Evolutionary conservation across 2,329 filamentous ascomycete genomes (phyloP).

Genomic region (Didymella arachidicola): DNA sequence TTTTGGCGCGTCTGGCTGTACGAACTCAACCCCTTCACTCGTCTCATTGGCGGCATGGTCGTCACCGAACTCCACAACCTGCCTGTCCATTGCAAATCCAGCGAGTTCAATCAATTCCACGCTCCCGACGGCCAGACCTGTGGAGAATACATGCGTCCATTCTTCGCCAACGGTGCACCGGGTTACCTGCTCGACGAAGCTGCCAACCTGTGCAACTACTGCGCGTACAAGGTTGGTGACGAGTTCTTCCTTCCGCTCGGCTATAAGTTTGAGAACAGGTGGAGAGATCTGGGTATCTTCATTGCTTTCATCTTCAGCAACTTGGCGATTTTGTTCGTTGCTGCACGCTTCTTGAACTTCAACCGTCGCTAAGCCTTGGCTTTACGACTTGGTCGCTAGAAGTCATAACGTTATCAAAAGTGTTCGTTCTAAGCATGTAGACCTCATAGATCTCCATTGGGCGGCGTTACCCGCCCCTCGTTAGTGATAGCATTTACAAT

Average conservation of each 20-base stretch:
- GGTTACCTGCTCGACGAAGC: constrained; percentile 75
- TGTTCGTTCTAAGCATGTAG: constrained; percentile 11
- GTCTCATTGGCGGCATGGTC: constrained; percentile 80
- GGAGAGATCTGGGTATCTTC: constrained; percentile 85
- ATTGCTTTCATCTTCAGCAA: constrained; percentile 80
- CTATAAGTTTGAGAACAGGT: constrained; percentile 72
- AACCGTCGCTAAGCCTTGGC: constrained; percentile 45
- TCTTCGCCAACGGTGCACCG: constrained; percentile 71
- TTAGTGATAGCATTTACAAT: neutral
- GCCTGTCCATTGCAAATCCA: constrained; percentile 65
- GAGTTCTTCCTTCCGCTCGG: constrained; percentile 76
- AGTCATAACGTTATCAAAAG: constrained; percentile 7
- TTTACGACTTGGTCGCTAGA: neutral
- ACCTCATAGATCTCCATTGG: constrained; percentile 24
- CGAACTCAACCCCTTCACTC: constrained; percentile 82
- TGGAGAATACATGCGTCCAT: constrained; percentile 76
- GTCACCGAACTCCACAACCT: constrained; percentile 76
- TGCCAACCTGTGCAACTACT: constrained; percentile 77
- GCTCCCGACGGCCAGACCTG: constrained; percentile 73
- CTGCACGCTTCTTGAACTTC: constrained; percentile 60
- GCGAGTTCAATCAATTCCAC: constrained; percentile 73
- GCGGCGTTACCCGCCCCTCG: constrained; percentile 18
- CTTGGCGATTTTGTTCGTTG: constrained; percentile 69
- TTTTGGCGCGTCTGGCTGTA: constrained; percentile 86
- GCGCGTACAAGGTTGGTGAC: constrained; percentile 80